Base-by-base conservation (phyloP, 148 eudicot genomes). In the Camellia granthamiana region DNA sequence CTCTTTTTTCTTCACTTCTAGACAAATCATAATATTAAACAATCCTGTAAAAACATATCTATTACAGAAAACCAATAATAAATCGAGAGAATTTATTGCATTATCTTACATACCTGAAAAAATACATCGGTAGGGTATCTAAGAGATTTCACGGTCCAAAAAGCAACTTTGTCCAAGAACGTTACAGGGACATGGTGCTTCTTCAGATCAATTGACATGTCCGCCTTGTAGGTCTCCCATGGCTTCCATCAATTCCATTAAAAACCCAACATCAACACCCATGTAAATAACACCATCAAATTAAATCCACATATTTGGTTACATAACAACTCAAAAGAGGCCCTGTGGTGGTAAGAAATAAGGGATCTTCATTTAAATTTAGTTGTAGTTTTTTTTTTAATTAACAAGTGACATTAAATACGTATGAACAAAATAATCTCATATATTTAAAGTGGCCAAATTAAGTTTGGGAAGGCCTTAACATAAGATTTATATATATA, bases 151-250 rank as follows among this genome's bases (percentile, higher is more conserved):
- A 92, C 94, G 11, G 94, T 85, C 85, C 85, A 90, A 75, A 81
- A 89, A 10, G 97, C 97, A 21, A 92, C 7, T 71, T 88, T 92
- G 84, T 92, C 97, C 84, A 87, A 47, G 2, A 88, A 84, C 5
- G 89, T 90, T 23, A 56, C 79, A 0, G 97, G 94, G 16, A 46
- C 77, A 83, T 92, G 97, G 67, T 90, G 97, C 87, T 89, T 92
- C 87, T 79, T 77, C 79, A 92, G 75, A 86, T 92, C 94, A n/a
- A 92, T 92, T 38, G 91, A 83, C 72, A 84, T 16, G 72, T 92
- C 87, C 3, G 97, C 76, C 75, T 87, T 76, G 81, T 92, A 92
- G 4, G 91, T 88, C 87, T 91, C 93, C 95, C 95, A 91, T 83
- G 93, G 95, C 95, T 91, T 30, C 44, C 81, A 76, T 75, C 51